Percentiles rank a stretch among this genome's conserved stretches.
phyloP scores from a whole-genome alignment of 192 early-diverging fungal species.

The Phycomyces blakesleeanus region DNA sequence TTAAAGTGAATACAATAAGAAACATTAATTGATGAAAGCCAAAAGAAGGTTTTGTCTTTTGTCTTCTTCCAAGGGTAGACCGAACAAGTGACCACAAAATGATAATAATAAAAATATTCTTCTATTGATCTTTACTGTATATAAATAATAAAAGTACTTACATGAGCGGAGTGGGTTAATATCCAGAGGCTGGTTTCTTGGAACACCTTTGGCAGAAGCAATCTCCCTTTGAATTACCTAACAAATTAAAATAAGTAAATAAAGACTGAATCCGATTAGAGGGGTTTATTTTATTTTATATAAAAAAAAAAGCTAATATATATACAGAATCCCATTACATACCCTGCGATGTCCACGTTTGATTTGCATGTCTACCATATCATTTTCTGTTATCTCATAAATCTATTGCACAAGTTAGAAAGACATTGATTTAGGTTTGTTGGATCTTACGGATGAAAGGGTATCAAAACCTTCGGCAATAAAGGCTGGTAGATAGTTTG shows the following conservation, averaged over 20 bases:
- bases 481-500: slow-evolving; percentile 26
- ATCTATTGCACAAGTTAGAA: slow-evolving; percentile 10
- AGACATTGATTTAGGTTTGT: background rate
- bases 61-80: too few relatives aligned
- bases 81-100: background rate
- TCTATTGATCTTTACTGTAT: background rate
- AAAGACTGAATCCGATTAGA: background rate
- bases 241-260: background rate
- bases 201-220: slow-evolving; percentile 24
- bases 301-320: slow-evolving; percentile 8
- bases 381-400: slow-evolving; percentile 34
- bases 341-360: slow-evolving; percentile 43
- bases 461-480: slow-evolving; percentile 37
- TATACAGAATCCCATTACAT: slow-evolving; percentile 10
- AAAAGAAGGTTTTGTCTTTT: too few relatives aligned
- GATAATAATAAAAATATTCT: background rate
- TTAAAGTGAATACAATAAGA: too few relatives aligned
- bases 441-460: slow-evolving; percentile 23
- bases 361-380: slow-evolving; percentile 31
- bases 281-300: background rate
- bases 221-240: slow-evolving; percentile 33
- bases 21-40: too few relatives aligned
- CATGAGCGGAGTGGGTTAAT: slow-evolving; percentile 8
- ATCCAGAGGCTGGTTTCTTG: slow-evolving; percentile 5
- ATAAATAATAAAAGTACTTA: background rate